These are phyloP conservation scores for Zizania palustris DNA, from an alignment of 202 grass and related monocot species.

Conservation along the genomic window DNA sequence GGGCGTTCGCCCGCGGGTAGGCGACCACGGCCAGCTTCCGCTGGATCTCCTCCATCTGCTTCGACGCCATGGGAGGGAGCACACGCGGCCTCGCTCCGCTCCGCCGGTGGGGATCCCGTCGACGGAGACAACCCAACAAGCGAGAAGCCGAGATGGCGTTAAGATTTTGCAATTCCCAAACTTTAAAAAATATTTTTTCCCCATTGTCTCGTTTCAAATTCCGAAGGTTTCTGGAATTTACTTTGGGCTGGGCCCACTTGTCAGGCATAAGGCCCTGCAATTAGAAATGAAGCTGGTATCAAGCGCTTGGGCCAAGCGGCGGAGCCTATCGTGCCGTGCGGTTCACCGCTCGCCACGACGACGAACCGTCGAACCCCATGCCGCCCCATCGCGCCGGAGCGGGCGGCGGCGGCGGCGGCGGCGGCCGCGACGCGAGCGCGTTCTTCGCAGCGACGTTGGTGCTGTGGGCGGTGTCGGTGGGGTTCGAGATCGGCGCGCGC, in stretches of 20 bases:
- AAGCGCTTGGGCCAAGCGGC: conserved; percentile 20
- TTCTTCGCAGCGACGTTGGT: conserved; percentile 86
- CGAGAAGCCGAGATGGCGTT: conserved; percentile 38
- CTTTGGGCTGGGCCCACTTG: background rate
- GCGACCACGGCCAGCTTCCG: conserved; percentile 75
- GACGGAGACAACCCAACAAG: conserved; percentile 34
- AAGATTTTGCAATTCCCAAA: background rate
- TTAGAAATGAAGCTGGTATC: too few relatives aligned
- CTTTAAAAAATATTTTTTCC: conserved; percentile 3
- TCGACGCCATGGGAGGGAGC: conserved; percentile 69
- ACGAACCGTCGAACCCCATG: conserved; percentile 43
- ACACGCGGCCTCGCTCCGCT: background rate
- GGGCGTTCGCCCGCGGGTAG: conserved; percentile 76
- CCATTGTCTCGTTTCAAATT: conserved; percentile 16
- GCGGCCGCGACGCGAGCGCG: background rate
- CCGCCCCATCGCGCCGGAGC: conserved; percentile 44
- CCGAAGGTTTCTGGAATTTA: background rate
- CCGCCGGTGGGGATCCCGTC: background rate
- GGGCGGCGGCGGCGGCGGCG: conserved; percentile 23
- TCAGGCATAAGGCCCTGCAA: background rate
- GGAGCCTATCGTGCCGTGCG: conserved; percentile 27
- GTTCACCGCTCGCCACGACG: conserved; percentile 45
- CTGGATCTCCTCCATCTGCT: conserved; percentile 99
- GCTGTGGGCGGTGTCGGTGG: conserved; percentile 71
- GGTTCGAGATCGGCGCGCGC: conserved; percentile 64